phyloP scores from a whole-genome alignment of 768 basidiomycete genomes.

The Agaricus blazei region DNA sequence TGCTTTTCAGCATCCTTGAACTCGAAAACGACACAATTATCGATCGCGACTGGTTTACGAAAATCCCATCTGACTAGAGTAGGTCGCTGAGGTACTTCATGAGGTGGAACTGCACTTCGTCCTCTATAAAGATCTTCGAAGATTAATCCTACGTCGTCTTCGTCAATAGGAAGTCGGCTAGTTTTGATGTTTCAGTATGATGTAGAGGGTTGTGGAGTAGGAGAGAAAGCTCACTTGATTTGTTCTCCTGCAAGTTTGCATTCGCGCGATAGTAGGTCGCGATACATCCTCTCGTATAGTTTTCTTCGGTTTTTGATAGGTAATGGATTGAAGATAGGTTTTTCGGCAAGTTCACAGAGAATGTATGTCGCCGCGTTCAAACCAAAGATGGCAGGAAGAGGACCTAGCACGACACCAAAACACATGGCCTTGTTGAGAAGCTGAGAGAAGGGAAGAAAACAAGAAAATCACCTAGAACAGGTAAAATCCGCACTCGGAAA shows the following conservation, averaged over 20 bases:
- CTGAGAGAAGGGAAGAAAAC: not conserved
- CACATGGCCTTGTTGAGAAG: not conserved
- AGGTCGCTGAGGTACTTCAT: constrained; percentile 67
- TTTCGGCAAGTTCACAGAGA: constrained; percentile 78
- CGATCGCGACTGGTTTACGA: constrained; percentile 51
- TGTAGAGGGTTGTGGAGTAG: not conserved
- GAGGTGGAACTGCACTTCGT: constrained; percentile 74
- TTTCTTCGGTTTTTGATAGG: constrained; percentile 84
- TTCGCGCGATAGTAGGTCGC: constrained; percentile 74
- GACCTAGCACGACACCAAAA: constrained; percentile 37
- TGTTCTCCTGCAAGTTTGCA: constrained; percentile 54
- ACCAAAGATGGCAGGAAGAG: constrained; percentile 88
- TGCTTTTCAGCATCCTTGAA: constrained; percentile 69
- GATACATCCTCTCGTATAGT: constrained; percentile 73
- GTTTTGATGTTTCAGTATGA: not conserved
- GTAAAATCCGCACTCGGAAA: constrained; percentile 89
- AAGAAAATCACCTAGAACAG: constrained; percentile 69
- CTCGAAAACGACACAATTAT: constrained; percentile 87
- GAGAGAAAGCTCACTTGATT: constrained; percentile 46
- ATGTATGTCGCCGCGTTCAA: constrained; percentile 87
- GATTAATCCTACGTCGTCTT: constrained; percentile 77
- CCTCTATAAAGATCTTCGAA: constrained; percentile 87
- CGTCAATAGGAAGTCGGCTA: constrained; percentile 74
- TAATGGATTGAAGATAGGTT: constrained; percentile 77
- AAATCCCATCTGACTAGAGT: constrained; percentile 81